Evolutionary conservation across 2,329 filamentous ascomycete species (phyloP).

Genomic region (Penicillium sp.): DNA sequence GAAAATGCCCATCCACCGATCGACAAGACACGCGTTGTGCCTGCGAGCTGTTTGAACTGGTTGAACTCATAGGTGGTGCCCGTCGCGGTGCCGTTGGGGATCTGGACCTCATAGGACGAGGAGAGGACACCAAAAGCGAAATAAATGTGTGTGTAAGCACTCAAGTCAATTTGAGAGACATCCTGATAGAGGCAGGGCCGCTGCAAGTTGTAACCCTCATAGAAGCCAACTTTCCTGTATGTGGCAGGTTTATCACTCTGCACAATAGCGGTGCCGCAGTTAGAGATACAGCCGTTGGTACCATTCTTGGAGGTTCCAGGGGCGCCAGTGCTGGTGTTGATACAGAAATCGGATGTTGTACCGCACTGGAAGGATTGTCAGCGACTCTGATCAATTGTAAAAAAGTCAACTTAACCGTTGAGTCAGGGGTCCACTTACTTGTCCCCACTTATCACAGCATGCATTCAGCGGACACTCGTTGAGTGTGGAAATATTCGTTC

Average conservation of each 20-base stretch:
- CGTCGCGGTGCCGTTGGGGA: slow-evolving; percentile 20
- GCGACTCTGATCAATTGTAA: no score
- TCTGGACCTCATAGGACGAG: slow-evolving; percentile 28
- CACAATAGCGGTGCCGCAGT: slow-evolving; percentile 29
- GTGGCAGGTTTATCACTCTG: slow-evolving; percentile 4
- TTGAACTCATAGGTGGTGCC: slow-evolving; percentile 26
- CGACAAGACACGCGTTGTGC: slow-evolving; percentile 43
- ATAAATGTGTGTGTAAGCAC: slow-evolving; percentile 33
- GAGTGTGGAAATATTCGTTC: background rate
- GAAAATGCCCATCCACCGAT: slow-evolving; percentile 50
- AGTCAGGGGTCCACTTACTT: background rate
- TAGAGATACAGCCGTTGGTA: background rate
- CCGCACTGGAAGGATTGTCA: background rate
- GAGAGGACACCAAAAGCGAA: slow-evolving; percentile 40
- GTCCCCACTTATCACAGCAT: background rate
- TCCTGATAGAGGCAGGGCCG: slow-evolving; percentile 28
- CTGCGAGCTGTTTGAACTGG: slow-evolving; percentile 31
- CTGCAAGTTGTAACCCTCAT: slow-evolving; percentile 26
- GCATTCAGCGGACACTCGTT: background rate
- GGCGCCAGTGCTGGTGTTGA: background rate
- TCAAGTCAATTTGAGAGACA: slow-evolving; percentile 20
- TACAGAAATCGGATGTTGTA: background rate
- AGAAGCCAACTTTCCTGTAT: background rate
- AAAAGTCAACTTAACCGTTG: no score
- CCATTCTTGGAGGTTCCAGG: background rate